Base-by-base conservation (phyloP, 768 basidiomycete species). In the Leccinum variicolor region DNA sequence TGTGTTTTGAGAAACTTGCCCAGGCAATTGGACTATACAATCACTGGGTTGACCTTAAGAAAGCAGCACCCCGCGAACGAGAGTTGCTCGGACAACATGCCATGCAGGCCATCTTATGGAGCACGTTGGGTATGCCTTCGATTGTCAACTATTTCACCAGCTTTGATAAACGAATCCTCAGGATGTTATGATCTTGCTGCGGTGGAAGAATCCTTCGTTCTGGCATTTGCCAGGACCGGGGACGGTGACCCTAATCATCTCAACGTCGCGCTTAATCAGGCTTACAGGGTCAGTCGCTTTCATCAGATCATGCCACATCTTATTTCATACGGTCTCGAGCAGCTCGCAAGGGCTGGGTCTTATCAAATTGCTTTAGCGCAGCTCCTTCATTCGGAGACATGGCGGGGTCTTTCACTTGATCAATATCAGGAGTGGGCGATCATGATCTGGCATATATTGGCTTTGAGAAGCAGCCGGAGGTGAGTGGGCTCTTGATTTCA, bases 371-470 rank as follows among this genome's bases (percentile, higher is more conserved):
- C 84, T 6, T 70, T 93, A 43, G 73, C 81, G 21, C 74, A 81
- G 41, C 78, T 94, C 13, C 74, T 93, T 11, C 83, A 88, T 56
- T 85, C 88, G 1, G 74, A 79, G 29, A 81, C 86, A 15, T 94
- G 92, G 91, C 74, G 78, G 2, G 83, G 86, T 6, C 73, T 94
- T 49, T 78, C 79, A 13, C 68, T 89, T 19, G 74, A 79, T 36
- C 86, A 88, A 67, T 89, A 89, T 68, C 73, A 75, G n/a, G 73
- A 78, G 33, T 94, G 92, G 92, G 84, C 87, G 19, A 76, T 78
- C 50, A 82, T 87, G 66, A 79, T 92, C 47, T 94, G 91, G 92
- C 83, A 90, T 66, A 81, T 90, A 53, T 75, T 94, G 26, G 80
- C 79, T 13, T 70, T 91, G 58, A 81, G 87, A 23, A 81, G 86